Evolutionary conservation across 75 land plant species (phyloP).

Genomic region (Pinus taeda): DNA sequence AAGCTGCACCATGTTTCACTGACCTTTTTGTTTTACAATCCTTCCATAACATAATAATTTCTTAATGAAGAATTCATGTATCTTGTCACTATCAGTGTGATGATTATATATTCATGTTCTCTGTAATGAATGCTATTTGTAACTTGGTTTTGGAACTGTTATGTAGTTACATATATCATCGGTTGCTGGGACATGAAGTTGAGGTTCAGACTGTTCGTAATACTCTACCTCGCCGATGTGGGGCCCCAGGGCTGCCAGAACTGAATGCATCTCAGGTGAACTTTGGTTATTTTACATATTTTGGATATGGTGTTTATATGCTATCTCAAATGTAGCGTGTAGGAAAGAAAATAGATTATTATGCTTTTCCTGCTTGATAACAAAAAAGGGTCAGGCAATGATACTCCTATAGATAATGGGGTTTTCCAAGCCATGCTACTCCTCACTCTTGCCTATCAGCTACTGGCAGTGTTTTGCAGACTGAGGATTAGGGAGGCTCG

Average conservation of each 20-base stretch:
- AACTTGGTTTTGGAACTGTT: not conserved
- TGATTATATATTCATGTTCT: not conserved
- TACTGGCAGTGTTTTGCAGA: not conserved
- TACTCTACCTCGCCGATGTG: conserved; percentile 92
- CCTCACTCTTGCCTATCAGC: no score
- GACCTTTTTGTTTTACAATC: not conserved
- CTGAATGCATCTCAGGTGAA: conserved; percentile 96
- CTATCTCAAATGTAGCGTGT: no score
- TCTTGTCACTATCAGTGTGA: not conserved
- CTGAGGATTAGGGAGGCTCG: not conserved
- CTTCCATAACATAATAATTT: no score
- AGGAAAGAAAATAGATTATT: no score
- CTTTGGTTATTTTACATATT: not conserved
- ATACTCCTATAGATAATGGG: no score
- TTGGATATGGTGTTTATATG: not conserved
- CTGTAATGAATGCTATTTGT: not conserved
- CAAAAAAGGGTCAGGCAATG: no score
- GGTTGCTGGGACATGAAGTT: conserved; percentile 95
- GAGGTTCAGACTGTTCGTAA: conserved; percentile 90
- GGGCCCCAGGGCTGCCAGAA: conserved; percentile 99
- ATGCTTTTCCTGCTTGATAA: no score
- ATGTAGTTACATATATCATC: conserved; percentile 95
- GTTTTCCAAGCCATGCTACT: no score
- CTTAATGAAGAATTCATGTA: not conserved
- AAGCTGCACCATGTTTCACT: not conserved